A percentile compares a stretch with the other conserved stretches of the same genome.
Evolutionary conservation across 2,329 filamentous ascomycete species (phyloP).

Genomic region (Neofusicoccum sp.): DNA sequence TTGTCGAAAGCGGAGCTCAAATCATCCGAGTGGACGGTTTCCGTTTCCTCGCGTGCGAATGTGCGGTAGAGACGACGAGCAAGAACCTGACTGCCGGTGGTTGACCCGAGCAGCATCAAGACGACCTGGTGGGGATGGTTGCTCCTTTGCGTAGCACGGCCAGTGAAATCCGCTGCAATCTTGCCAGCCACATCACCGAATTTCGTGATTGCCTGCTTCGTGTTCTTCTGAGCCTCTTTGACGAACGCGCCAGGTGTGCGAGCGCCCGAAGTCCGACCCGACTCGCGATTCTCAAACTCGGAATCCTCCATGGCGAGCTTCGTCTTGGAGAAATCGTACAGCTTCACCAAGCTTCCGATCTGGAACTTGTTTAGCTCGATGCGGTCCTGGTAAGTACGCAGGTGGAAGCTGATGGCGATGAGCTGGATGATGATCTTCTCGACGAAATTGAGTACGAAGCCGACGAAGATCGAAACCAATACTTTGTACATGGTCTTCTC

Average conservation of each 20-base stretch:
- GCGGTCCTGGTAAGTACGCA: conserved; percentile 83
- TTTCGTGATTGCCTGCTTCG: conserved; percentile 71
- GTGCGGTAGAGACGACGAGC: conserved; percentile 87
- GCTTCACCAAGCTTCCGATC: conserved; percentile 65
- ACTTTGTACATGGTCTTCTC: conserved; percentile 79
- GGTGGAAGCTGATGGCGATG: conserved; percentile 90
- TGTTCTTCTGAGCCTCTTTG: conserved; percentile 68
- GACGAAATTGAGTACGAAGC: conserved; percentile 74
- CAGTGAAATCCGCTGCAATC: conserved; percentile 89
- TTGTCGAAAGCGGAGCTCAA: conserved; percentile 75
- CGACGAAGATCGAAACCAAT: conserved; percentile 79
- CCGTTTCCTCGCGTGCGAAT: conserved; percentile 70
- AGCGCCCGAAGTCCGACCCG: conserved; percentile 54
- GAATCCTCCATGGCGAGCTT: conserved; percentile 70
- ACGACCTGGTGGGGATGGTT: conserved; percentile 84
- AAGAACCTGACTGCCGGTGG: conserved; percentile 73
- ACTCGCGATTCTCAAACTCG: conserved; percentile 66
- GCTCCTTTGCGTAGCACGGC: conserved; percentile 63
- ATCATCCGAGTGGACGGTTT: conserved; percentile 76
- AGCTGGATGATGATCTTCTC: conserved; percentile 95
- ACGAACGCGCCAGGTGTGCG: conserved; percentile 74
- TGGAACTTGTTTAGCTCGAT: conserved; percentile 93
- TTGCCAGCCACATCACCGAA: conserved; percentile 83
- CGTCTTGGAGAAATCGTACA: conserved; percentile 63
- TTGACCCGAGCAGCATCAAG: conserved; percentile 70